These are phyloP conservation scores for Aaosphaeria arxii DNA, from an alignment of 2,329 filamentous ascomycete genomes.

Conservation along the genomic window DNA sequence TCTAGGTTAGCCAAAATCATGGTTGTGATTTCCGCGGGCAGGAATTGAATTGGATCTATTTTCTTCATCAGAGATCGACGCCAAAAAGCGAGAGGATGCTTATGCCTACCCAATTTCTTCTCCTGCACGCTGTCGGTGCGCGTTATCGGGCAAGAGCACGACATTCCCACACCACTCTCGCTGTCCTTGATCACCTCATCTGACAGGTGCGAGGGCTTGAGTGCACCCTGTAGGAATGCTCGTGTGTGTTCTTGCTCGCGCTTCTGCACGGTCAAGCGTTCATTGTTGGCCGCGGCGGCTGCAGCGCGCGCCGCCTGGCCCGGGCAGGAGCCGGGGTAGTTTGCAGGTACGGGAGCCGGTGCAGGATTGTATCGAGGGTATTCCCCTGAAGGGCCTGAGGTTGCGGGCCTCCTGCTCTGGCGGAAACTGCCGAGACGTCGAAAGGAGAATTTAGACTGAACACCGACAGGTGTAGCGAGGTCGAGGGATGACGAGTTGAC, in stretches of 20 bases:
- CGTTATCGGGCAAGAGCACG: conserved; percentile 29
- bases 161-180: conserved; percentile 38
- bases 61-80: not conserved
- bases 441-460: conserved; percentile 16
- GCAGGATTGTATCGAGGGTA: conserved; percentile 20
- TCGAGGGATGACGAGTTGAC: conserved; percentile 11
- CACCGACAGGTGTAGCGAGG: not conserved
- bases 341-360: conserved; percentile 17
- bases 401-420: conserved; percentile 19
- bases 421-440: conserved; percentile 31
- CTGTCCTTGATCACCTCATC: conserved; percentile 35
- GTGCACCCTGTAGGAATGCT: conserved; percentile 26
- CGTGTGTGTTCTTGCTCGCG: conserved; percentile 32
- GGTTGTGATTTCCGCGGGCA: conserved; percentile 59
- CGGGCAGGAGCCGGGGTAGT: conserved; percentile 11
- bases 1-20: conserved; percentile 61
- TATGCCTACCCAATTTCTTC: conserved; percentile 31
- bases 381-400: conserved; percentile 26
- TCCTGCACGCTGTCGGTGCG: conserved; percentile 30
- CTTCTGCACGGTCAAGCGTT: conserved; percentile 22
- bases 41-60: conserved; percentile 51
- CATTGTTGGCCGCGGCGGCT: conserved; percentile 34
- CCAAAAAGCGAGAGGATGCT: conserved; percentile 5
- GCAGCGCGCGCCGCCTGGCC: conserved; percentile 30
- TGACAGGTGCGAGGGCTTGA: conserved; percentile 4